A percentile compares a stretch with the other conserved stretches of the same genome.
Evolutionary conservation across 1,284 basidiomycete species (phyloP).

Genomic region (Phlebopus sp.): DNA sequence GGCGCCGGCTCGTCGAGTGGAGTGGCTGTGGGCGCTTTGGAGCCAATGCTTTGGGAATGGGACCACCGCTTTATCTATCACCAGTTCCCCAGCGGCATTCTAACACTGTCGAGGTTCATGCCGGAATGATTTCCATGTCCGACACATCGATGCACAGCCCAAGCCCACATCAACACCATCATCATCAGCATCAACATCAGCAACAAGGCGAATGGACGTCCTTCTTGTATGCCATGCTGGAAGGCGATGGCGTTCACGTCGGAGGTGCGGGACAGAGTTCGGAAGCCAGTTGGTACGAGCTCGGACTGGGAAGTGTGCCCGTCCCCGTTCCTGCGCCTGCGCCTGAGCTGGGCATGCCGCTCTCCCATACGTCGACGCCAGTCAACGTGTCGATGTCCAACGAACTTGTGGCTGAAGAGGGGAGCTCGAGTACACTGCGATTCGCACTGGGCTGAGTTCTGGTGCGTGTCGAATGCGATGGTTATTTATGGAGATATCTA

Average conservation of each 20-base stretch:
- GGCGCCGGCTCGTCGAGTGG: constrained; percentile 26
- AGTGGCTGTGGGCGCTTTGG: constrained; percentile 21
- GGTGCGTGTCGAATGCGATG: not conserved
- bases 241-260: constrained; percentile 22
- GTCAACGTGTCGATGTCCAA: not conserved
- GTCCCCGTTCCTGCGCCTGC: constrained; percentile 13
- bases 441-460: constrained; percentile 27
- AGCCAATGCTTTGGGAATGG: constrained; percentile 13
- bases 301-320: constrained; percentile 15
- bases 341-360: constrained; percentile 15
- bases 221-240: constrained; percentile 34
- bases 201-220: constrained; percentile 30
- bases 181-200: constrained; percentile 12
- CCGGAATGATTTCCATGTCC: constrained; percentile 23
- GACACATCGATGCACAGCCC: constrained; percentile 13
- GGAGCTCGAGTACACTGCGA: constrained; percentile 27
- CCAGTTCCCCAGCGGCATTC: constrained; percentile 22
- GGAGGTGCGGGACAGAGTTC: constrained; percentile 7
- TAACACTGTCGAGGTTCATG: constrained; percentile 6
- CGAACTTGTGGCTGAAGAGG: constrained; percentile 23
- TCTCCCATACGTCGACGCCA: constrained; percentile 8
- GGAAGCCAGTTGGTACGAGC: constrained; percentile 28
- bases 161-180: constrained; percentile 5
- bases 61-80: constrained; percentile 26
- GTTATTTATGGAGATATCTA: constrained; percentile 26